Base-by-base conservation (phyloP, 805 yeast species). In the Candida maesae region DNA sequence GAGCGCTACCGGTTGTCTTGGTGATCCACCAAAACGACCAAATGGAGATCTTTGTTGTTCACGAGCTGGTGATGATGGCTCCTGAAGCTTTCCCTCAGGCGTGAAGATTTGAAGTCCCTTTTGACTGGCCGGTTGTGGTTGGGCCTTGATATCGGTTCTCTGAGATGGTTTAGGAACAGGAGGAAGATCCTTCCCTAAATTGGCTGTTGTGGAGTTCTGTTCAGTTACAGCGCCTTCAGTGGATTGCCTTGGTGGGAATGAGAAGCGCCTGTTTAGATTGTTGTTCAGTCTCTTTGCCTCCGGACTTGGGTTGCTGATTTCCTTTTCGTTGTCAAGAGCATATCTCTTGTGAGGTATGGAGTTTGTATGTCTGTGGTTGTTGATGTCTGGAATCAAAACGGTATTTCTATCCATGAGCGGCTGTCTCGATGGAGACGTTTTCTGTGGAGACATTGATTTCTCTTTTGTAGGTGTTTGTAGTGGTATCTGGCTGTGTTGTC, bases 251-350 rank as follows among this genome's bases (percentile, higher is more conserved):
- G 52, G 50, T 10, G 61, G 61, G 42, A 56, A 58, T 6, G 56
- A 45, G 39, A 58, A 58, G 6, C 36, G 36, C 36, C 41, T 47
- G 38, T 58, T 55, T 20, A 58, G 39, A n/a, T 39, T 33, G 23
- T 58, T 58, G 29, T 58, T 46, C 29, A 35, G 50, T 25, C 32
- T 38, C 38, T 42, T 47, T 2, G 61, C 61, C 6, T 52, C 54
- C 3, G 47, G 43, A 38, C 60, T 56, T 41, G 61, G 61, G 18
- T 56, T 48, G 13, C 36, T 17, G 17, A 57, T 53, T 26, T 49
- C 59, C n/a, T 32, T 17, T 26, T 57, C 60, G 27, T 53, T 56
- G 28, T 57, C 61, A 4, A 49, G 17, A 8, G 36, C 29, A 20
- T 24, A 33, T 16, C 39, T 13, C 27, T n/a, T 23, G 35, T 6